phyloP scores from a whole-genome alignment of 495 filamentous ascomycete genomes.

The Penicillium subrubescens region DNA sequence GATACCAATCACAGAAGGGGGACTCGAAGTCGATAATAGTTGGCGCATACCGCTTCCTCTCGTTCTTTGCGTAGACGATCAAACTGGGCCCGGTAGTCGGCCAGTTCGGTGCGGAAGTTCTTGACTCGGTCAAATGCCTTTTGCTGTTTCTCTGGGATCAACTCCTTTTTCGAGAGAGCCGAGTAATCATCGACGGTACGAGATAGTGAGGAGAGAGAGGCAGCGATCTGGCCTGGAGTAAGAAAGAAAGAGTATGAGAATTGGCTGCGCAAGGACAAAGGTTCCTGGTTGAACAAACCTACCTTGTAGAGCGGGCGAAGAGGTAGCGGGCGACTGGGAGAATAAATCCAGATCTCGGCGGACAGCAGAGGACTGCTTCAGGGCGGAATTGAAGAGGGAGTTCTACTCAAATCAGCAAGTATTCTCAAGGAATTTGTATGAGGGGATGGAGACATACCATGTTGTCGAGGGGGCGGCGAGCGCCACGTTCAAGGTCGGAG shows the following conservation, averaged over 20 bases:
- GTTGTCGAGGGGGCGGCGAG: constrained; percentile 14
- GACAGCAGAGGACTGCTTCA: constrained; percentile 88
- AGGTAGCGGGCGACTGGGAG: constrained; percentile 59
- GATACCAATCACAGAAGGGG: not conserved
- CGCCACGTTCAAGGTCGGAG: constrained; percentile 1
- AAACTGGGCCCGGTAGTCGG: constrained; percentile 75
- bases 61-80: constrained; percentile 72
- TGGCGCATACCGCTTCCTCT: constrained; percentile 64
- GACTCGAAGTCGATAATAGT: not conserved
- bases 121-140: constrained; percentile 85
- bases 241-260: constrained; percentile 23
- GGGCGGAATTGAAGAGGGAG: constrained; percentile 91
- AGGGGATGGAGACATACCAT: constrained; percentile 20
- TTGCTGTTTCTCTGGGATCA: constrained; percentile 82
- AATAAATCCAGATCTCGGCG: constrained; percentile 81
- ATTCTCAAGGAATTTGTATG: too few relatives aligned
- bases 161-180: constrained; percentile 79
- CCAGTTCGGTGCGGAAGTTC: constrained; percentile 81
- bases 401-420: constrained; percentile 54
- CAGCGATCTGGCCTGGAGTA: constrained; percentile 70
- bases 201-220: constrained; percentile 83
- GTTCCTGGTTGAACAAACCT: constrained; percentile 4
- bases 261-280: not conserved
- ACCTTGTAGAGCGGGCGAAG: constrained; percentile 69
- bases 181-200: constrained; percentile 95